Base-by-base conservation (phyloP, 1,284 basidiomycete species). In the Tilletia caries region DNA sequence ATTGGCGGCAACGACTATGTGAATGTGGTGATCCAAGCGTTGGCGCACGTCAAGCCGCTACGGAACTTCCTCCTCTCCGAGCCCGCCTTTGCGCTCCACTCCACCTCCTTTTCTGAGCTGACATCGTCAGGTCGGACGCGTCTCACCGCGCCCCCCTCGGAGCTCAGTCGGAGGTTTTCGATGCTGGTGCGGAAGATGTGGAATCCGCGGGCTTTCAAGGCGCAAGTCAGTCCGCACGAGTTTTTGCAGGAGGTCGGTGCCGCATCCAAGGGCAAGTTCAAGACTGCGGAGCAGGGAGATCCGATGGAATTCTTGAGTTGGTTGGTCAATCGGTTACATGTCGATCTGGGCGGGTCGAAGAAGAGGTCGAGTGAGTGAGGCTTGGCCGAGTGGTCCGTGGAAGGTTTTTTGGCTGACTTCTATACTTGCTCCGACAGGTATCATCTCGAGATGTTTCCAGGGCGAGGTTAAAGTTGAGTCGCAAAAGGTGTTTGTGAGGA, bases 201-300 rank as follows among this genome's bases (percentile, higher is more conserved):
- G 96, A 98, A 98, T 41, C 74, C 77, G 25, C 73, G 73, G 13
- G 74, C 73, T 13, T 82, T 98, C 89, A 99, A 99, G 84, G 91
- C 92, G 69, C 96, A 99, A 87, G 94, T 98, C 73, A 93, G 91
- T 75, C 96, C 96, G 10, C 96, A 98, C 84, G 96, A 99, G 84
- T 95, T 98, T 82, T 85, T 97, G 72, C 96, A 99, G 84, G 95
- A 98, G 85, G 94, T 98, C 62, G 90, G 91, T 73, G 88, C 92
- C 73, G 90, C 90, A 41, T 94, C 92, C 79, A 88, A 86, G 37
- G 92, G 93, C 18, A 93, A 92, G 84, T 98, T 95, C 85, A 90
- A 91, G 76, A 88, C 96, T 73, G 95, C 95, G 75, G 88, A 92
- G 81, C 92, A 95, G 85, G 93, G 93, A 1, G 96, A 99, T 84